Base-by-base conservation (phyloP, 1,284 basidiomycete species). In the Caloboletus firmus region DNA sequence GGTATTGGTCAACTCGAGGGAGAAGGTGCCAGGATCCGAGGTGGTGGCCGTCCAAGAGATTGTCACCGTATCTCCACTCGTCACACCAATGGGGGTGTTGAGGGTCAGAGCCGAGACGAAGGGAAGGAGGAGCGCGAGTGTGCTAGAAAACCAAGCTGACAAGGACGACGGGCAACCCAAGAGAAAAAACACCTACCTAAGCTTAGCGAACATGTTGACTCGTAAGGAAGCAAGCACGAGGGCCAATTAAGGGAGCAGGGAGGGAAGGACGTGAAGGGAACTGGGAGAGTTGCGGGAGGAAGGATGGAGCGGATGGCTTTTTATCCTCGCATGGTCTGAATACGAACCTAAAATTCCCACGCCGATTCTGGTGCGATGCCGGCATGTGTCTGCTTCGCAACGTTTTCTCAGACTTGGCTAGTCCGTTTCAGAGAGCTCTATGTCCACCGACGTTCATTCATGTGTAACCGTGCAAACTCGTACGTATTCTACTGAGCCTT, bases 91-190 rank as follows among this genome's bases (percentile, higher is more conserved):
- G 3, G 79, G 79, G 0, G 72, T 59, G 31, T 68, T 49, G 36
- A 87, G 60, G 11, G 70, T 74, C 37, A 86, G 59, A 30, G 79
- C 82, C 20, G 77, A 72, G 36, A 76, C 79, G 48, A 82, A 69
- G 52, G 84, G 80, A 49, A 76, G 67, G 41, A 74, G 68, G 54
- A 82, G 62, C 44, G 69, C 69, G 63, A 83, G 64, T 53, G 77
- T 59, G 63, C 82, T 83, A 18, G 46, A 45, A 10, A 22, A 41
- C 13, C 5, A 34, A 31, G 5, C 4, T 28, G n/a, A 56, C 34
- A 2, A 41, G 30, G 8, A 36, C 31, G 0, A 44, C 18, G 11
- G 10, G n/a, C 0, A 28, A 34, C n/a, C 5, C 28, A 24, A 6
- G 12, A 0, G 0, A n/a, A 20, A 18, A 12, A 1, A 4, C 1